Evolutionary conservation across 106 monocot genomes (phyloP).

Genomic region (Dendrobium catenatum): DNA sequence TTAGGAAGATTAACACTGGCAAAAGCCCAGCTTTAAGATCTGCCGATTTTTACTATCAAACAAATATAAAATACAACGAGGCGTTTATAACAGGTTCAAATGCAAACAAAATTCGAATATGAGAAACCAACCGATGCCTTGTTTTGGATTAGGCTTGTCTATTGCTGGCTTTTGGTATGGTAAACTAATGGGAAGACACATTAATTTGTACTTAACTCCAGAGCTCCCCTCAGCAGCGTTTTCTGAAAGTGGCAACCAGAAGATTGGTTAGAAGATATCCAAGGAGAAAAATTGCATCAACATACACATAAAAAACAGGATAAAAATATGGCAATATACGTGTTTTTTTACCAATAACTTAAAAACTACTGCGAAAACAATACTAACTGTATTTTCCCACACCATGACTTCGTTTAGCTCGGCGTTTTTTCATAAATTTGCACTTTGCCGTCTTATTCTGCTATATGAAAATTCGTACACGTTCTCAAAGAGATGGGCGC

Average conservation of each 20-base stretch:
- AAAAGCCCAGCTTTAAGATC: not conserved
- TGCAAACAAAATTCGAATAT: not conserved
- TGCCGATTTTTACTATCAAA: not conserved
- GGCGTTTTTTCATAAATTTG: not conserved
- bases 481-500: not conserved
- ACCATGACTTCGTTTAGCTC: not conserved
- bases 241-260: slow-evolving; percentile 26
- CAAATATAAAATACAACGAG: not conserved
- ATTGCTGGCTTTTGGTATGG: slow-evolving; percentile 67
- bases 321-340: not conserved
- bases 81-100: not conserved
- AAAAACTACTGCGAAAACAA: not conserved
- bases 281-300: not conserved
- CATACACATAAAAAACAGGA: not conserved
- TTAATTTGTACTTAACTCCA: slow-evolving; percentile 81
- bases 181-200: slow-evolving; percentile 70
- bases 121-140: slow-evolving; percentile 73
- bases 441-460: not conserved
- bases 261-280: not conserved
- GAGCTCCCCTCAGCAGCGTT: slow-evolving; percentile 52
- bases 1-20: not conserved
- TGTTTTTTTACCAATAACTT: not conserved
- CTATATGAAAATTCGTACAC: not conserved
- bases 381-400: not conserved
- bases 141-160: slow-evolving; percentile 97